Evolutionary conservation across 2,329 filamentous ascomycete species (phyloP).

Genomic region (Epichloe sibirici): DNA sequence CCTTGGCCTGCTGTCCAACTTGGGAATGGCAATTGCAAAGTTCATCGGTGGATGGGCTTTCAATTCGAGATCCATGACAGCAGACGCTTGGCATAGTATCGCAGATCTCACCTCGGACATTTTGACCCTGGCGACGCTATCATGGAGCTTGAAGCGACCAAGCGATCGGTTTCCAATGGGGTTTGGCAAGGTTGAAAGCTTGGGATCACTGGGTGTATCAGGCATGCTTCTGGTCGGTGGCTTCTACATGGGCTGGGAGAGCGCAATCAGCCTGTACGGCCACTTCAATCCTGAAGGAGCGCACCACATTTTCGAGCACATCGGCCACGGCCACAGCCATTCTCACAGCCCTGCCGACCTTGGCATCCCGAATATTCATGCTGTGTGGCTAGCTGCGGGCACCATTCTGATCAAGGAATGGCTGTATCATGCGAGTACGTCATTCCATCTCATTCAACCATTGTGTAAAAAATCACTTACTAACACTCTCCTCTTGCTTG

Average conservation of each 20-base stretch:
- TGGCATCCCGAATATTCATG: slow-evolving; percentile 71
- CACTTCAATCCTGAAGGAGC: slow-evolving; percentile 60
- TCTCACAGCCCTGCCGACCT: slow-evolving; percentile 34
- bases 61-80: slow-evolving; percentile 85
- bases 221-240: slow-evolving; percentile 82
- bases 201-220: slow-evolving; percentile 87
- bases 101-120: slow-evolving; percentile 93
- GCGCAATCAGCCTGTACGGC: slow-evolving; percentile 52
- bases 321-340: slow-evolving; percentile 53
- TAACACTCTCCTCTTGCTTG: neutral
- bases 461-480: neutral
- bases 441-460: neutral
- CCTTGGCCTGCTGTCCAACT: slow-evolving; percentile 60
- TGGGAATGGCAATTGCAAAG: slow-evolving; percentile 89
- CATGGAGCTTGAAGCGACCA: slow-evolving; percentile 79
- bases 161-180: slow-evolving; percentile 76
- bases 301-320: slow-evolving; percentile 51
- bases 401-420: slow-evolving; percentile 93
- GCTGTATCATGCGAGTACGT: slow-evolving; percentile 90
- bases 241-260: slow-evolving; percentile 80
- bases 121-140: slow-evolving; percentile 86
- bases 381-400: slow-evolving; percentile 83
- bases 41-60: slow-evolving; percentile 87
- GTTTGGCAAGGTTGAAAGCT: slow-evolving; percentile 94
- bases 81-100: slow-evolving; percentile 90